Base-by-base conservation (phyloP, 2,329 filamentous ascomycete genomes). In the Massarina eburnea region DNA sequence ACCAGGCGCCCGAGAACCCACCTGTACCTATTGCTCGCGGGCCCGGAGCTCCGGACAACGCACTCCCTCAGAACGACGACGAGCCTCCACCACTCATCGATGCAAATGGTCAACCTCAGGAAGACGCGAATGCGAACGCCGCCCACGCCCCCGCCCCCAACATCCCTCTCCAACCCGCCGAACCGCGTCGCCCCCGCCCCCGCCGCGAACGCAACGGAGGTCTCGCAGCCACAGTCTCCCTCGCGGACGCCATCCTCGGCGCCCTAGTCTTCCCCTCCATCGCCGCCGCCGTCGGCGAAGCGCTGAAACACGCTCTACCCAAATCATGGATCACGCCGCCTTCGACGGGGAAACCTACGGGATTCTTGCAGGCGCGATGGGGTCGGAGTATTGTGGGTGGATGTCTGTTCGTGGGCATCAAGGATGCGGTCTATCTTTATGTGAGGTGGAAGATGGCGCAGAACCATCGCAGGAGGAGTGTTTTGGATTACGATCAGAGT, bases 321-420 rank as follows among this genome's bases (percentile, higher is more conserved):
- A 73, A 73, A 27, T 73, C 81, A 3, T 91, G 88, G 84, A 57
- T 66, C 5, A 64, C 58, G 83, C 86, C 8, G 72, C 73, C 70
- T 3, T 52, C 62, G 10, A 48, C 24, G 8, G 50, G 66, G 22
- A 66, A 75, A 27, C 75, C 80, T 3, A 81, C 81, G 0, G 85
- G 88, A 0, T 75, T 97, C 20, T 69, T 99, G 24, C 88, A 94
- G 62, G 82, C 88, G 57, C 83, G 85, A 47, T 97, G 94, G 90
- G 94, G 91, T 1, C 80, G 94, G 45, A 96, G 89, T 61, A 76
- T 99, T 2, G 80, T 94, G 1, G 94, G 94, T 1, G 94, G 94
- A 0, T 94, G 89, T 64, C 72, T 95, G 17, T 96, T 92, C 60
- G 85, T 97, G 14, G 84, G 96, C 8, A 70, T 96, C 41, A 94